Base-by-base conservation (phyloP, 2,329 filamentous ascomycete genomes). In the Scedosporium boydii region DNA sequence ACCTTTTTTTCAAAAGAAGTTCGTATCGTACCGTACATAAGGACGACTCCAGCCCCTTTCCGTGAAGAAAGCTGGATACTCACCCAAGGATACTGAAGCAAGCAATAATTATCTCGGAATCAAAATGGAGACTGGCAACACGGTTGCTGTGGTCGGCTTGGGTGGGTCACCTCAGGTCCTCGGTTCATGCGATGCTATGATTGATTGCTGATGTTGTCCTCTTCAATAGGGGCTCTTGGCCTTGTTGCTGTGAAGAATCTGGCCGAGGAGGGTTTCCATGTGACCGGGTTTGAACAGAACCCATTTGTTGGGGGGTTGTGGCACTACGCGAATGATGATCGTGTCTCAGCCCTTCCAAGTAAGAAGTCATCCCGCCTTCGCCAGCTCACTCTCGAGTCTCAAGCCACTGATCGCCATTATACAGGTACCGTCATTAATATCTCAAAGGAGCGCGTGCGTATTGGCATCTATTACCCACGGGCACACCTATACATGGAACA, bases 221-320 rank as follows among this genome's bases (percentile, higher is more conserved):
- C 46, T 51, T 21, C n/a, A 34, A 38, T 26, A 74, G 74, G 75
- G 14, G 70, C 69, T 1, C 66, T 75, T 2, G 76, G 76, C 48
- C 70, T 78, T 12, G 69, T 74, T 12, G 70, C 76, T 14, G 69
- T 78, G 60, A 80, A 80, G 67, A 75, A 75, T 44, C 65, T 80
- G 23, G 66, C 73, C 2, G 77, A 80, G 62, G 76, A 77, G 67
- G 76, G 77, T 4, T 80, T 78, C 60, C 67, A 77, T 10, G 77
- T 73, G 6, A 71, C 73, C 1, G 77, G 74, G 1, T 80, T 79
- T 56, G 78, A 80, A 56, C 69, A 72, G 27, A 75, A 75, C 61
- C 63, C 66, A 55, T 73, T 72, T 61, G 67, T 78, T 18, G 77
- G 78, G 7, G 77, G 78, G 0, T 67, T 80, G 1, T 80, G 78